Evolutionary conservation across 2,329 filamentous ascomycete genomes (phyloP), one percentile per base, ranked within the genome.

Genomic region (Periconia digitata): DNA sequence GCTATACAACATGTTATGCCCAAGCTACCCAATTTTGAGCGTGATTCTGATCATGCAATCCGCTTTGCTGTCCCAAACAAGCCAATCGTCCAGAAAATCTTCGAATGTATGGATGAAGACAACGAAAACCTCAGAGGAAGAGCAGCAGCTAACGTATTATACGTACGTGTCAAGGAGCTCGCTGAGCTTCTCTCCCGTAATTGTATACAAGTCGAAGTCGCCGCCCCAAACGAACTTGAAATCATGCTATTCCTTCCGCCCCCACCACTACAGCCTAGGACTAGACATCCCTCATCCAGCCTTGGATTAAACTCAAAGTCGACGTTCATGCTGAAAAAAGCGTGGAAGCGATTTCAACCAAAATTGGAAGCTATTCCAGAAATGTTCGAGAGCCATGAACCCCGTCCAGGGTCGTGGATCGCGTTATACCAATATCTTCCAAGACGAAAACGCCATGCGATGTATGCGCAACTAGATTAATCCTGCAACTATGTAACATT

Each of bases 1-100:
- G n/a, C n/a, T 18, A n/a, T 8, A n/a, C 35, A n/a, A 6, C 18
- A 20, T 42, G 24, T 13, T 21, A 38, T 45, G 43, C 7, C 34
- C 36, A 40, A 46, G 44, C 22, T 46, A 46, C 37, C 37, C 44
- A 46, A 40, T 36, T 46, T 8, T 10, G 44, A 46, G 24, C 40
- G 36, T 23, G 44, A 37, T 15, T 40, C 44, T 16, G 22, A 46
- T 13, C 36, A 18, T 20, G 40, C 44, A 8, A 40, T 46, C 40
- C 36, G 24, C 10, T 46, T 46, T 16, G 22, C 36, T 10, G 44
- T 34, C 4, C 44, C 44, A 46, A 40, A 40, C 22, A 40, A 46
- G 34, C 36, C 6, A 10, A 18, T 46, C 16, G 44, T 46, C 3
- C 20, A 20, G n/a, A 46, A 46, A 20, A 46, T 46, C 15, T 36